Conservation (phyloP, 2,329 filamentous ascomycete genomes). For the Colletotrichum tofieldiae region DNA sequence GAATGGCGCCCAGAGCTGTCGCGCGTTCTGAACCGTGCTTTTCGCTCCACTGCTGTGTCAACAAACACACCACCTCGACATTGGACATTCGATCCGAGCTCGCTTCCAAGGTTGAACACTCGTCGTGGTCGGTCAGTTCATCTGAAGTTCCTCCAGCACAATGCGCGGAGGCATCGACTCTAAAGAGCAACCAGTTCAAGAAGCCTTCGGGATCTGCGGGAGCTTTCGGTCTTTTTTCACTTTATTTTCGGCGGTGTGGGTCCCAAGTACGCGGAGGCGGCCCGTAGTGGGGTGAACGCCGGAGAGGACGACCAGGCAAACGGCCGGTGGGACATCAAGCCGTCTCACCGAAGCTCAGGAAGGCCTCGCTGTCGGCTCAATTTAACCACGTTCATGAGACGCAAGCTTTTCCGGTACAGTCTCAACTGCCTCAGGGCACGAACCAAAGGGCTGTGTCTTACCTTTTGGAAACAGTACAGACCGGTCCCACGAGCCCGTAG, state of each 20-base stretch:
- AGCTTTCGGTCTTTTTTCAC: not conserved
- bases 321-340: not conserved
- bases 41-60: too few species aligned
- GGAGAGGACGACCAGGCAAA: not conserved
- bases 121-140: not conserved
- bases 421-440: not conserved
- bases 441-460: too few species aligned
- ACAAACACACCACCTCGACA: too few species aligned
- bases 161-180: not conserved
- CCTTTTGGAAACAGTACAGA: not conserved
- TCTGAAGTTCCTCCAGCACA: too few species aligned
- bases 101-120: not conserved
- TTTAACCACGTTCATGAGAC: not conserved
- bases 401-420: not conserved
- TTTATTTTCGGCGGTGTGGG: not conserved
- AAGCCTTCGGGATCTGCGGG: not conserved
- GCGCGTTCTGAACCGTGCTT: too few species aligned
- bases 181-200: not conserved
- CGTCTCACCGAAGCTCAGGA: not conserved
- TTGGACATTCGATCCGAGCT: not conserved
- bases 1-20: not conserved
- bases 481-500: too few species aligned
- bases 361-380: not conserved
- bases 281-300: not conserved
- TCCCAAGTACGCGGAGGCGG: not conserved